Conservation (phyloP, 768 basidiomycete genomes). For the Postia placenta region DNA sequence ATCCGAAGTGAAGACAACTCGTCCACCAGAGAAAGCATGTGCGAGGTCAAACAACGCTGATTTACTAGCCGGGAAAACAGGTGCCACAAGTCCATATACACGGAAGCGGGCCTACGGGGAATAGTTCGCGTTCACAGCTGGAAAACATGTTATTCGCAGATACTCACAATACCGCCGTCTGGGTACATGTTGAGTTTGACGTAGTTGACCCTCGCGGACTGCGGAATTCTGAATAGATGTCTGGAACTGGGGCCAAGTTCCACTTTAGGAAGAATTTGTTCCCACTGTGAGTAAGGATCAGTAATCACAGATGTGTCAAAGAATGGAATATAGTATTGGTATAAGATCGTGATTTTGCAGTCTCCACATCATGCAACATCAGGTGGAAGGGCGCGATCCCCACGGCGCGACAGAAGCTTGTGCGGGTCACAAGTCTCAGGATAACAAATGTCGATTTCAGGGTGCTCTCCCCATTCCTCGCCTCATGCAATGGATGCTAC, state of each 20-base stretch:
- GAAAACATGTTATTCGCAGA: not conserved
- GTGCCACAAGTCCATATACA: conserved; percentile 75
- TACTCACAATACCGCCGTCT: conserved; percentile 88
- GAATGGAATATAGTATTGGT: not conserved
- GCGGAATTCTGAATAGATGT: conserved; percentile 77
- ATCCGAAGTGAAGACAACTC: conserved; percentile 80
- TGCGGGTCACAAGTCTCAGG: too few relatives aligned
- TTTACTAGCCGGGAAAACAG: conserved; percentile 49
- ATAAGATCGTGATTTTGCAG: not conserved
- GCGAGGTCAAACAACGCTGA: conserved; percentile 72
- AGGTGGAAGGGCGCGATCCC: too few relatives aligned
- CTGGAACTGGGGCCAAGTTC: conserved; percentile 78
- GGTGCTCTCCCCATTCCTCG: too few relatives aligned
- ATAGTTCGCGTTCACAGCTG: not conserved
- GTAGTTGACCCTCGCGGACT: conserved; percentile 53
- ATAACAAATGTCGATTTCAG: too few relatives aligned
- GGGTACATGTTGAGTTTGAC: conserved; percentile 95
- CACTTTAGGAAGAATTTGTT: conserved; percentile 67
- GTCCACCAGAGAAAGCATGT: conserved; percentile 85
- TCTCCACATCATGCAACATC: too few relatives aligned
- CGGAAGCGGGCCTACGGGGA: conserved; percentile 77
- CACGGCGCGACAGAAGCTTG: too few relatives aligned
- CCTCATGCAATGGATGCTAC: too few relatives aligned
- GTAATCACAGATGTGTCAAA: too few relatives aligned
- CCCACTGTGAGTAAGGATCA: conserved; percentile 53